Base-by-base conservation (phyloP, 805 yeast species). In the Cyberlindnera japonica region DNA sequence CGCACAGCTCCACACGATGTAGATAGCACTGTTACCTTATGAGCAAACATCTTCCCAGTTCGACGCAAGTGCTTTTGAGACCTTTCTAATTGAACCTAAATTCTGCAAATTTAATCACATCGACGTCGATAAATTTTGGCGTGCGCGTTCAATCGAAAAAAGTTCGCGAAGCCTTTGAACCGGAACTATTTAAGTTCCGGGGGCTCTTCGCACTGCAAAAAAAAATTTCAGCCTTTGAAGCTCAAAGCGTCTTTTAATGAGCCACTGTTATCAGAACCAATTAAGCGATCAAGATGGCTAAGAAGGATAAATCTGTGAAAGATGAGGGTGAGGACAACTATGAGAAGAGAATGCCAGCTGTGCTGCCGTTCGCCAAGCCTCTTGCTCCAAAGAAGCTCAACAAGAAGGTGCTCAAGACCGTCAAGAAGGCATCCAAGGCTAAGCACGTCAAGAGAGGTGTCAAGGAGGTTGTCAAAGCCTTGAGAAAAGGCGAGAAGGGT, bases 391-490 rank as follows among this genome's bases (percentile, higher is more conserved):
- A 93, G 71, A 93, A 93, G 66, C 71, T 91, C 62, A 93, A 93
- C 73, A 93, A 93, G 69, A 93, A 91, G 68, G 83, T 91, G 14
- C 76, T 95, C 60, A 93, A 93, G 71, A 87, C 96, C 33, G 95
- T 93, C 49, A 93, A 93, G 76, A 91, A 88, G 66, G 98, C 99
- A 9, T 89, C 98, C 39, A 93, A 93, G 71, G 95, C 96, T 50
- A 93, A 93, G 71, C 96, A 91, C 66, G 96, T 93, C 54, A 91
- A 89, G 70, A 80, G 99, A 69, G 99, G 99, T 64, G 98, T 93
- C 42, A 93, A 93, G 68, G 99, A 93, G 69, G 99, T 93, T 26
- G 98, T 91, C 56, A 93, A 93, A 71, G 93, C 98, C 17, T 76
- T 93, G 49, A 82, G 99, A 73, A 93, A 93, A 68, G 98, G 98